Conservation (phyloP, 2,329 filamentous ascomycete genomes). For the Triangularia verruculosa region DNA sequence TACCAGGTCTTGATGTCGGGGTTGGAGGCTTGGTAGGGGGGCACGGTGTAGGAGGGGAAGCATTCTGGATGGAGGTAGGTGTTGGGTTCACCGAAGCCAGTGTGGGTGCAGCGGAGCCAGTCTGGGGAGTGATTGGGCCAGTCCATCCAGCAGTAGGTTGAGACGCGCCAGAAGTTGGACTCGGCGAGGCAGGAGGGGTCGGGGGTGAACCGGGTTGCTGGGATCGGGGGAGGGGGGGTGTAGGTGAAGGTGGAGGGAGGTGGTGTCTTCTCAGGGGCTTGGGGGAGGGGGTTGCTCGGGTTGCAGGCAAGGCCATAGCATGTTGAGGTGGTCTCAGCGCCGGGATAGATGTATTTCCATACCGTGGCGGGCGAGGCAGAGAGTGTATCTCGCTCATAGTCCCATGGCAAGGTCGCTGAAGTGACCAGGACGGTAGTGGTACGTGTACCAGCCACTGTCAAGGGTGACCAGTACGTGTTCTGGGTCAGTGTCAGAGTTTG, state of each 20-base stretch:
- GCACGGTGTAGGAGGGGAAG: background rate
- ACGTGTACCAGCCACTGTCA: background rate
- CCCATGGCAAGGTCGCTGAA: background rate
- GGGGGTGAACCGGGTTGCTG: background rate
- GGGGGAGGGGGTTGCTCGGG: background rate
- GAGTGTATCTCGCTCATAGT: background rate
- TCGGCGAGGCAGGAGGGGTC: background rate
- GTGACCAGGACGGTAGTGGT: background rate
- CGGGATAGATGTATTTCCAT: background rate
- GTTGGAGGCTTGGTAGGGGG: background rate
- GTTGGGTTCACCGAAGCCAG: background rate
- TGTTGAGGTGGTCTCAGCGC: background rate
- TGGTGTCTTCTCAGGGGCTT: background rate
- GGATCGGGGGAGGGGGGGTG: background rate
- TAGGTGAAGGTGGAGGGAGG: background rate
- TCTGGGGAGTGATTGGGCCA: background rate
- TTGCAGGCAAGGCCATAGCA: background rate
- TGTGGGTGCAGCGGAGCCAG: background rate
- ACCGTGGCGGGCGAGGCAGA: background rate
- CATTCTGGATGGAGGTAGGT: background rate
- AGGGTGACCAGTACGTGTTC: background rate
- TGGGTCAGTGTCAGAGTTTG: background rate
- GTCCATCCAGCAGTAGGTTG: background rate
- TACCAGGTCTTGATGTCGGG: background rate
- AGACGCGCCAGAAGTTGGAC: conserved; percentile 1